A percentile compares a stretch with the other conserved stretches of the same genome.
These are phyloP conservation scores for Acer negundo DNA, from an alignment of 345 rosid species.

Conservation along the genomic window DNA sequence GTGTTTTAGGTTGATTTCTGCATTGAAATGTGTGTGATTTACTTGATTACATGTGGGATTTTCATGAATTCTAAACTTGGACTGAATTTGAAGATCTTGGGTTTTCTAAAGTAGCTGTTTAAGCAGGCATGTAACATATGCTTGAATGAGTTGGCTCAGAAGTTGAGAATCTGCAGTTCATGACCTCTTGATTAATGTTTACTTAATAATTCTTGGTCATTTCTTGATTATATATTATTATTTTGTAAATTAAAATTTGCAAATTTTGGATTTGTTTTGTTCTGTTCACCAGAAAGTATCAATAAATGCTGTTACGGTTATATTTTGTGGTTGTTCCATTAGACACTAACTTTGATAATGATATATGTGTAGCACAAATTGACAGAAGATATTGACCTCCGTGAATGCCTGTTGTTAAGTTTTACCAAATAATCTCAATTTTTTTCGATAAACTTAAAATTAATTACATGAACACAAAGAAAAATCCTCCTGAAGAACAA, in stretches of 20 bases:
- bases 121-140: background rate
- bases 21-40: slow-evolving; percentile 17
- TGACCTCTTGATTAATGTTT: background rate
- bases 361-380: background rate
- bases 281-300: background rate
- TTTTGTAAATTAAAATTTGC: background rate
- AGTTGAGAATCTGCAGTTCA: slow-evolving; percentile 16
- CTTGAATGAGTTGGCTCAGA: background rate
- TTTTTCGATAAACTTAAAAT: background rate
- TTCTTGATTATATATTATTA: background rate
- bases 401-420: background rate
- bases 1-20: slow-evolving; percentile 3
- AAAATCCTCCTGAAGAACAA: background rate
- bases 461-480: background rate
- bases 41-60: background rate
- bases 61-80: slow-evolving; percentile 7
- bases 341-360: background rate
- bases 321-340: background rate
- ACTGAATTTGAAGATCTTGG: slow-evolving; percentile 27
- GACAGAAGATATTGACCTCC: background rate
- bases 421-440: background rate
- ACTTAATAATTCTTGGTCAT: background rate
- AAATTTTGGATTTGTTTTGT: background rate
- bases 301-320: background rate
- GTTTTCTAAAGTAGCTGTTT: background rate